Percentiles rank a stretch among this genome's conserved stretches.
phyloP scores from a whole-genome alignment of 2,329 filamentous ascomycete species.

The Magnaporthiopsis rhizophila region DNA sequence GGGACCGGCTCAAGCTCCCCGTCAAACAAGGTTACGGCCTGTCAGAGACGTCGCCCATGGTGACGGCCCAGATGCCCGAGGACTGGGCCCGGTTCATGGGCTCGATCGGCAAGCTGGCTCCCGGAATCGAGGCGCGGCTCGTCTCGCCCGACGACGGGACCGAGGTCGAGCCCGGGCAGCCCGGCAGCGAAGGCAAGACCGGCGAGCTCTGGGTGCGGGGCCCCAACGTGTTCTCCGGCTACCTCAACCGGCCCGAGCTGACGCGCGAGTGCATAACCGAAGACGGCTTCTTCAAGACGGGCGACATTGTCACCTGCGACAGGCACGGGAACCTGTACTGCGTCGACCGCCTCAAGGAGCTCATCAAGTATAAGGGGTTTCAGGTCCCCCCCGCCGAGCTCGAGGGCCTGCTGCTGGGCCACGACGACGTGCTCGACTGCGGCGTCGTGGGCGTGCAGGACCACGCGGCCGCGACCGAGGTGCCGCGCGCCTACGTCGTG shows the following conservation, averaged over 20 bases:
- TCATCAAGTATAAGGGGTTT: constrained; percentile 61
- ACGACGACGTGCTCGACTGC: constrained; percentile 42
- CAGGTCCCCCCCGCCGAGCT: constrained; percentile 63
- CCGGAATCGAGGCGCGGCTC: constrained; percentile 75
- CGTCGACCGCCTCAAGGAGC: constrained; percentile 72
- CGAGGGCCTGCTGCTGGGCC: constrained; percentile 37
- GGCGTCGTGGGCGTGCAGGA: constrained; percentile 58
- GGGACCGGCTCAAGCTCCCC: constrained; percentile 64
- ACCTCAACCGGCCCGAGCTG: constrained; percentile 64
- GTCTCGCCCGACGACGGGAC: constrained; percentile 33
- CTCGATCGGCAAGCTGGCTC: constrained; percentile 67
- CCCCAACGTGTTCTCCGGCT: constrained; percentile 73
- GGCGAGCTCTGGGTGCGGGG: constrained; percentile 75
- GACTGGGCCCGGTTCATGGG: constrained; percentile 73
- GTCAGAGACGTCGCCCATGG: constrained; percentile 76
- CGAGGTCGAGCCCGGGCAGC: constrained; percentile 31
- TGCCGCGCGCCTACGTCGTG: constrained; percentile 61
- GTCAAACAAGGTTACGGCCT: constrained; percentile 93
- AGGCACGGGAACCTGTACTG: constrained; percentile 77
- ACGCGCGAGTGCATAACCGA: constrained; percentile 62
- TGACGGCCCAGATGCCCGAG: constrained; percentile 64
- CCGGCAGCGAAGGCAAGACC: constrained; percentile 48
- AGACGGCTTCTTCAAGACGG: constrained; percentile 76
- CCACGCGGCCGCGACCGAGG: constrained; percentile 53
- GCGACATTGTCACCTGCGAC: constrained; percentile 77